phyloP scores from a whole-genome alignment of 2,329 filamentous ascomycete genomes.

The Aspergillus cejpii region DNA sequence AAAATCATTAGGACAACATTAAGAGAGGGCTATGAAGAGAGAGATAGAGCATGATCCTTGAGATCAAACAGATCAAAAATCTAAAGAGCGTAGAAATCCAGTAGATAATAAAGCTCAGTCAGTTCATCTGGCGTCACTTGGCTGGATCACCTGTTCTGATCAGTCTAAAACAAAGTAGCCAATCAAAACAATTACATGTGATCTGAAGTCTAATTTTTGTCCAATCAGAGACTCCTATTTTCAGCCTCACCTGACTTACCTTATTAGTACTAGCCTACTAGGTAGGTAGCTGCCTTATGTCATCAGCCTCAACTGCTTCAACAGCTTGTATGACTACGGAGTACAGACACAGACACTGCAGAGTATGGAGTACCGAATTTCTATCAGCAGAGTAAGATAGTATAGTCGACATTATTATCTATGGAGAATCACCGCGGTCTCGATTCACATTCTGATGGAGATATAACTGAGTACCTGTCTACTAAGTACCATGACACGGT shows the following conservation, averaged over 20 bases:
- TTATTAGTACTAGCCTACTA: too few species aligned
- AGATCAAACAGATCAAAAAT: not conserved
- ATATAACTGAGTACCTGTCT: too few species aligned
- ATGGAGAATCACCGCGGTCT: too few species aligned
- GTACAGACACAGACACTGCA: too few species aligned
- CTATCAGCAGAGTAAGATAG: too few species aligned
- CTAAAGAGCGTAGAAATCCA: constrained; percentile 5
- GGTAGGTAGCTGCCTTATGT: too few species aligned
- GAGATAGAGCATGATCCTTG: constrained; percentile 2
- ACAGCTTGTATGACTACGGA: too few species aligned
- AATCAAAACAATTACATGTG: constrained; percentile 19
- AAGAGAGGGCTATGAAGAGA: constrained; percentile 1
- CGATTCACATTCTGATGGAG: too few species aligned
- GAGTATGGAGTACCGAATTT: too few species aligned
- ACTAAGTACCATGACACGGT: too few species aligned
- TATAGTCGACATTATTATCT: too few species aligned
- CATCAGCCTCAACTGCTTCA: constrained; percentile 6
- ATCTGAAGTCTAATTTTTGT: not conserved
- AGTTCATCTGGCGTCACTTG: constrained; percentile 23
- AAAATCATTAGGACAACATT: constrained; percentile 10
- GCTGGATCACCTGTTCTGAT: constrained; percentile 21
- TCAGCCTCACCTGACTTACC: constrained; percentile 1
- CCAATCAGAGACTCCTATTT: constrained; percentile 6
- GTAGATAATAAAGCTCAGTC: not conserved
- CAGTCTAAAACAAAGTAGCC: constrained; percentile 3